phyloP scores from a whole-genome alignment of 352 stramenopile genomes.

The Elongisporangium anandrum region DNA sequence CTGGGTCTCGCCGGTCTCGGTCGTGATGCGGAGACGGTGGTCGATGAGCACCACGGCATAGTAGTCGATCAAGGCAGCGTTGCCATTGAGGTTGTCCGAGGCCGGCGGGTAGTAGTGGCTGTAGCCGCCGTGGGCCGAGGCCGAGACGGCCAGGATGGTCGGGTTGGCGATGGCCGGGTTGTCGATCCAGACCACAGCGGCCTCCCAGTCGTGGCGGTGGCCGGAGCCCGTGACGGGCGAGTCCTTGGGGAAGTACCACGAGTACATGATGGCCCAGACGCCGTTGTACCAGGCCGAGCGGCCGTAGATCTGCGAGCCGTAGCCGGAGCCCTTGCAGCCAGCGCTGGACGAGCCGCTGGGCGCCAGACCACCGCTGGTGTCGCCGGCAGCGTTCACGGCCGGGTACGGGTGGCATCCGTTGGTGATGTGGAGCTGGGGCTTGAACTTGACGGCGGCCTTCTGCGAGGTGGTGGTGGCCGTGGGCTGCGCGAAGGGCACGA shows the following conservation, averaged over 20 bases:
- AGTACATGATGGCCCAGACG: conserved; percentile 24
- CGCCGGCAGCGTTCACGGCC: conserved; percentile 16
- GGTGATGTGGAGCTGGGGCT: conserved; percentile 24
- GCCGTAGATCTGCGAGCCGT: conserved; percentile 17
- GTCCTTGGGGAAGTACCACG: conserved; percentile 45
- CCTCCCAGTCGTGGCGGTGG: conserved; percentile 39
- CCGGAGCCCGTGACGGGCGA: conserved; percentile 11
- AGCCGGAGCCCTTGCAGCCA: conserved; percentile 26
- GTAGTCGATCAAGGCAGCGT: conserved; percentile 20
- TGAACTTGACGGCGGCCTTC: conserved; percentile 22
- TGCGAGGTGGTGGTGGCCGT: conserved; percentile 10
- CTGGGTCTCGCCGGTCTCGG: conserved; percentile 13
- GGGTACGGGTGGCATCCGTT: conserved; percentile 29
- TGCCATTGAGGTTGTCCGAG: conserved; percentile 10
- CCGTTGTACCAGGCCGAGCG: conserved; percentile 13
- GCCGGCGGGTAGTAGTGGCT: conserved; percentile 19
- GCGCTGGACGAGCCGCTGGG: conserved; percentile 15
- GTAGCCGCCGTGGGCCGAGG: conserved; percentile 21
- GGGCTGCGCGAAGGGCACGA: conserved; percentile 20
- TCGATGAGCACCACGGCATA: conserved; percentile 18
- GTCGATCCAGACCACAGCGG: conserved; percentile 35
- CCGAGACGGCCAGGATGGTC: conserved; percentile 11
- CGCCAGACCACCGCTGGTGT: conserved; percentile 22
- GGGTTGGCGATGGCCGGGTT: conserved; percentile 14
- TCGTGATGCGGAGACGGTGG: conserved; percentile 13